Conservation (phyloP, 805 yeast species). For the Starmerella roubikii region DNA sequence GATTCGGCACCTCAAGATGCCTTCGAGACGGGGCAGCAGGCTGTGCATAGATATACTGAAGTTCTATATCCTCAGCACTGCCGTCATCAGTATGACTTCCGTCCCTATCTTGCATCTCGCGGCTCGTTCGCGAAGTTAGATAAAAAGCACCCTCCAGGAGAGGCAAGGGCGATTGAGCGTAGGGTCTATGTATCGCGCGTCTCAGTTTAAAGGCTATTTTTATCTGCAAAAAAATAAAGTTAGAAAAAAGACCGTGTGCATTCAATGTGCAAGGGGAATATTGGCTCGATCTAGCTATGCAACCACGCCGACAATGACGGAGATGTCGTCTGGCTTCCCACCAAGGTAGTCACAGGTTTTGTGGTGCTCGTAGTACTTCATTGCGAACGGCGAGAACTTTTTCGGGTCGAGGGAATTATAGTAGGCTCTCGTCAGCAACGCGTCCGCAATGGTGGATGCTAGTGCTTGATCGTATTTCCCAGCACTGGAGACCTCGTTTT, state of each 20-base stretch:
- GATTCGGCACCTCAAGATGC: constrained; percentile 3
- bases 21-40: not conserved
- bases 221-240: too few species aligned
- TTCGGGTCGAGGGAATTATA: constrained; percentile 56
- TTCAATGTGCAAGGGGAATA: too few species aligned
- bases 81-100: too few species aligned
- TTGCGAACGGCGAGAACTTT: constrained; percentile 77
- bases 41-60: not conserved
- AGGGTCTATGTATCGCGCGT: too few species aligned
- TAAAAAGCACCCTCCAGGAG: too few species aligned
- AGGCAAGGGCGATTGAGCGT: too few species aligned
- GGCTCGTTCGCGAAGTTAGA: too few species aligned
- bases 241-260: too few species aligned
- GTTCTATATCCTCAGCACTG: too few species aligned
- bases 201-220: too few species aligned
- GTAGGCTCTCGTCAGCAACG: constrained; percentile 54
- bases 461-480: not conserved
- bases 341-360: constrained; percentile 38
- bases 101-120: too few species aligned
- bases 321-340: constrained; percentile 92
- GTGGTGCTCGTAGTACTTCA: constrained; percentile 39
- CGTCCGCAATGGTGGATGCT: constrained; percentile 36
- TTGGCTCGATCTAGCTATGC: too few species aligned
- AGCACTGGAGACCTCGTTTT: constrained; percentile 7
- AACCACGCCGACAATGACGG: constrained; percentile 66